Evolutionary conservation across 2,329 filamentous ascomycete species (phyloP).

Genomic region (Trichophyton benhamiae): DNA sequence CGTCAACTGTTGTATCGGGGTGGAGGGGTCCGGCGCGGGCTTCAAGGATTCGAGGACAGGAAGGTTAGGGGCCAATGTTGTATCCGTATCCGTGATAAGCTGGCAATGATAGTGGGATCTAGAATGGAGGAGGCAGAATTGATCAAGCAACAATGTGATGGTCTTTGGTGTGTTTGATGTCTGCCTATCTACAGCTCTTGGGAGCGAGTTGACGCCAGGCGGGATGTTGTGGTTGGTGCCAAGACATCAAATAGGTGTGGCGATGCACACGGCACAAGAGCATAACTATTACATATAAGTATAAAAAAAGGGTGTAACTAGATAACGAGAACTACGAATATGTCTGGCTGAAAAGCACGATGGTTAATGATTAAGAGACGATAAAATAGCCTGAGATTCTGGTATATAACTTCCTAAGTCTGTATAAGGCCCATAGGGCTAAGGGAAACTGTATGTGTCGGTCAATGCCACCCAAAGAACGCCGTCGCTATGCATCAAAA

Average conservation of each 20-base stretch:
- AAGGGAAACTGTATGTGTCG: neutral
- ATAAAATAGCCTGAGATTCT: neutral
- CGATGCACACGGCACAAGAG: neutral
- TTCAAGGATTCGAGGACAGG: neutral
- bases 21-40: neutral
- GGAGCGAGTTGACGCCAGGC: neutral
- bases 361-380: neutral
- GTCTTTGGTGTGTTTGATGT: neutral
- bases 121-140: too few species aligned
- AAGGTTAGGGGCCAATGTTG: too few species aligned
- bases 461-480: neutral
- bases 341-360: neutral
- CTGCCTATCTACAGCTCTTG: neutral
- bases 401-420: neutral
- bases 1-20: neutral
- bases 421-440: neutral
- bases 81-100: neutral
- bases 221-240: neutral
- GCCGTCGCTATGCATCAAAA: slow-evolving; percentile 7
- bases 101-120: neutral
- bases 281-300: neutral
- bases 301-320: neutral
- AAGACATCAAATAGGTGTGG: neutral
- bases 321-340: neutral
- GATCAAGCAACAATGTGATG: neutral